Percentiles rank a stretch among this genome's conserved stretches.
Evolutionary conservation across 352 stramenopile genomes (phyloP).

Genomic region (Globisporangium acanthophoron): DNA sequence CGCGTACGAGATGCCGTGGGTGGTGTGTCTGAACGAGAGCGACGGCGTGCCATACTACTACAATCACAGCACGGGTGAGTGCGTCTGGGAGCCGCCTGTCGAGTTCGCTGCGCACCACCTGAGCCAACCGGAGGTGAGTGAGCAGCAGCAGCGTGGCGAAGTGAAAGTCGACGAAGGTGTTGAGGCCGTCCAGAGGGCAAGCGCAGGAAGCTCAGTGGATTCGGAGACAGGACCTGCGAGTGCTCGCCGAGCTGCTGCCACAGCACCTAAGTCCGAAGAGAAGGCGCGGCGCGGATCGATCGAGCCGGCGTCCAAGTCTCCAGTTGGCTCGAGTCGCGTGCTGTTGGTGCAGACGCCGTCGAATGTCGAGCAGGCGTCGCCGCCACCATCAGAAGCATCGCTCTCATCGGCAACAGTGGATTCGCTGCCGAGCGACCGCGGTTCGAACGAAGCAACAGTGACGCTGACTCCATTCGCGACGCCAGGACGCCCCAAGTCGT

Average conservation of each 20-base stretch:
- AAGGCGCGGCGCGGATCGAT: slow-evolving; percentile 41
- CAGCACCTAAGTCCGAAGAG: slow-evolving; percentile 48
- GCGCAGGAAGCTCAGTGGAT: no score
- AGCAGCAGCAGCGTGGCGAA: slow-evolving; percentile 7
- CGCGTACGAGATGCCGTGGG: slow-evolving; percentile 28
- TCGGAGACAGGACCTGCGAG: neutral
- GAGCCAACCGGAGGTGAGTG: slow-evolving; percentile 5
- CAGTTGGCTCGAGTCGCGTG: slow-evolving; percentile 34
- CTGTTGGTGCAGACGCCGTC: slow-evolving; percentile 38
- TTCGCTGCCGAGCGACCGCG: neutral
- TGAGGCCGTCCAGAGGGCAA: neutral
- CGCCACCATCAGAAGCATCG: no score
- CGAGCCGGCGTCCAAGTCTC: slow-evolving; percentile 33
- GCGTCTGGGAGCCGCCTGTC: slow-evolving; percentile 57
- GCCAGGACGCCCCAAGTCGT: neutral
- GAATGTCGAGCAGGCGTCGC: neutral
- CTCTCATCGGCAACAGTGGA: no score
- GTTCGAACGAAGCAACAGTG: slow-evolving; percentile 1
- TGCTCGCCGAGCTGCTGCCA: neutral
- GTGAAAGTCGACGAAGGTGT: neutral
- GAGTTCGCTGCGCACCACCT: slow-evolving; percentile 43
- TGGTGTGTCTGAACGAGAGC: slow-evolving; percentile 66
- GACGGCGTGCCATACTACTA: slow-evolving; percentile 70
- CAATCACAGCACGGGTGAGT: slow-evolving; percentile 49
- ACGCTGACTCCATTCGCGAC: neutral